Conservation (phyloP, 331 rosid species). For the Prunus yedoensis region DNA sequence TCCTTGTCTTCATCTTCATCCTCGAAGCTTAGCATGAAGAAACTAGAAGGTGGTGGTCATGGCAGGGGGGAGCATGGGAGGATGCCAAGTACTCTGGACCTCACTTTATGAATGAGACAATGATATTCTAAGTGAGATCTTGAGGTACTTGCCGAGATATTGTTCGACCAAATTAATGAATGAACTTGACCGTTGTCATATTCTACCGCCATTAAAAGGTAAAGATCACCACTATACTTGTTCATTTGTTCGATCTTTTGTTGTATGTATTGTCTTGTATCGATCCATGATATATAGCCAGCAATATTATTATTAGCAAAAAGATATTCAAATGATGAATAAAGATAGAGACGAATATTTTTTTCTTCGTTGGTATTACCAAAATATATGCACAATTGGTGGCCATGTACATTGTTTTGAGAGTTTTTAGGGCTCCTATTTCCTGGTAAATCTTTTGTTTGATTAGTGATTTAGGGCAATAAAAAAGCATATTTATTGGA, state of each 20-base stretch:
- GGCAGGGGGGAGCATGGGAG: constrained; percentile 8
- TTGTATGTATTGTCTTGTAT: constrained; percentile 14
- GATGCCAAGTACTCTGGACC: constrained; percentile 50
- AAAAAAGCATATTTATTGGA: constrained; percentile 23
- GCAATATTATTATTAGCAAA: neutral
- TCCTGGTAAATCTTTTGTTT: constrained; percentile 2
- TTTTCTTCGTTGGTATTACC: constrained; percentile 3
- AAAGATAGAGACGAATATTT: constrained; percentile 6
- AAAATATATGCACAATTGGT: constrained; percentile 1
- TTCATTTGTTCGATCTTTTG: constrained; percentile 4
- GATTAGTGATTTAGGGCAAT: constrained; percentile 5
- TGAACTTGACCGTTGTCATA: constrained; percentile 27
- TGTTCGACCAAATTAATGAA: neutral
- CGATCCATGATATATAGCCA: constrained; percentile 15
- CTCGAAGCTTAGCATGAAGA: constrained; percentile 22
- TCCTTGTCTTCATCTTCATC: constrained; percentile 38
- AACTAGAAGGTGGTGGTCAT: constrained; percentile 5
- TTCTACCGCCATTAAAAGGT: constrained; percentile 24
- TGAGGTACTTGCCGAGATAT: constrained; percentile 31
- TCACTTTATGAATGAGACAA: constrained; percentile 52
- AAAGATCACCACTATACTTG: neutral
- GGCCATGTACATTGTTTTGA: constrained; percentile 10
- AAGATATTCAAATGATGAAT: constrained; percentile 15
- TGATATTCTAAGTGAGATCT: constrained; percentile 49
- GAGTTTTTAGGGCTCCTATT: constrained; percentile 16